These are phyloP conservation scores for Clathrus columnatus DNA, from an alignment of 768 basidiomycete genomes.

Conservation along the genomic window DNA sequence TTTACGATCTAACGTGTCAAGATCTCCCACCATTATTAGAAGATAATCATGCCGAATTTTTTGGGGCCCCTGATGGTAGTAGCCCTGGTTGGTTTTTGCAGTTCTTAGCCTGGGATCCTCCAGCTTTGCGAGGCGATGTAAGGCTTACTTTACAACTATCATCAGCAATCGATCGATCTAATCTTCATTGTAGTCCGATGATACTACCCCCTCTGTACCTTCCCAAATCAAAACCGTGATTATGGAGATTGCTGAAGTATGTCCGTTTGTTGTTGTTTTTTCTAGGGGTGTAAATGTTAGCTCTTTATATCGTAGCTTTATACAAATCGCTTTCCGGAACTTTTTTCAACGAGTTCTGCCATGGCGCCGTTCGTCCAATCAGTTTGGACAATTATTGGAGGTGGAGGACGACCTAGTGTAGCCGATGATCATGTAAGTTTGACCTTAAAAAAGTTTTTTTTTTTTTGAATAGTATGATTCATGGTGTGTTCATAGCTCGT, in stretches of 20 bases:
- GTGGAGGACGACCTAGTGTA: conserved; percentile 50
- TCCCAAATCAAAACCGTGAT: conserved; percentile 84
- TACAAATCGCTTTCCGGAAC: conserved; percentile 76
- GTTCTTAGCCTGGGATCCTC: conserved; percentile 74
- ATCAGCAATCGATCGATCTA: not conserved
- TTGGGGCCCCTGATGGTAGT: conserved; percentile 48
- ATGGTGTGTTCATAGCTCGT: conserved; percentile 49
- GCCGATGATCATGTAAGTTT: conserved; percentile 62
- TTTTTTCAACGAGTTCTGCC: conserved; percentile 52
- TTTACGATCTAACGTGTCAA: conserved; percentile 90
- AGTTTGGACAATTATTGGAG: conserved; percentile 84
- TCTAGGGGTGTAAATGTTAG: not conserved
- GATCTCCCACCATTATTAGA: conserved; percentile 94
- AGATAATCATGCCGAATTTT: conserved; percentile 77
- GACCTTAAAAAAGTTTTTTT: not conserved
- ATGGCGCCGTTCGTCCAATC: conserved; percentile 71
- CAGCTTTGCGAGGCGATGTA: conserved; percentile 61
- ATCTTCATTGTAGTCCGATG: conserved; percentile 51
- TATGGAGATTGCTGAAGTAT: conserved; percentile 83
- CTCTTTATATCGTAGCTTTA: conserved; percentile 45
- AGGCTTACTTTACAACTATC: conserved; percentile 8
- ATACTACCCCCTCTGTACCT: conserved; percentile 74
- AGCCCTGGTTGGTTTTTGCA: conserved; percentile 55
- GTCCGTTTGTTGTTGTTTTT: conserved; percentile 14
- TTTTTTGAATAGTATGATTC: not conserved